Evolutionary conservation across 441 rosid species (phyloP), one percentile per base, ranked within the genome.

Genomic region (Rhodomyrtus psidioides): DNA sequence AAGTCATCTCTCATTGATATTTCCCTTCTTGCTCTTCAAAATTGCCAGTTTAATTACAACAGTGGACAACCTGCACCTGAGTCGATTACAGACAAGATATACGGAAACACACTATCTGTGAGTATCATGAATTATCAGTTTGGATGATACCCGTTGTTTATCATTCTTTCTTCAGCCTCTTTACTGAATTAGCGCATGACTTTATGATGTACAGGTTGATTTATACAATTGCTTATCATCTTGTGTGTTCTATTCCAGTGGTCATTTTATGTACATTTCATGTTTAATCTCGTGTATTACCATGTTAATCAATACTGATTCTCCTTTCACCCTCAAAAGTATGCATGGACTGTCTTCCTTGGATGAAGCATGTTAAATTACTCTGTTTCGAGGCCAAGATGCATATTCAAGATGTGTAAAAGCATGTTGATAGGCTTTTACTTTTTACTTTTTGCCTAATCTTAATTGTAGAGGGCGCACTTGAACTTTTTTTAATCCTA

Each of bases 11-110:
- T 70, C 26, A 24, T 39, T 21, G 51, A 70, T 39, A 39, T 70
- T 70, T 70, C 74, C 81, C 39, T 81, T 83, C 53, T 82, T 81
- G 81, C 60, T 83, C 58, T 55, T 28, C 82, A 86, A 60, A 65
- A 87, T 89, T 91, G 85, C 75, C 93, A 95, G 98, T 97, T 97
- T 89, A 97, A 96, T 83, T 95, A 95, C 95, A 94, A 90, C 94
- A 96, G 99, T 53, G 99, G 98, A 84, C 99, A 96, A 90, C 98
- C 97, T 81, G 99, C 99, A 51, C 99, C 98, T 49, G 99, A 96
- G 86, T 91, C 95, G 81, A 96, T 96, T 89, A 94, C 98, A 3
- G 98, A 95, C 94, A 96, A 96, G 94, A 96, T 97, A 79, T 96
- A 95, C 86, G 99, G 99, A 87, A 96, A 96, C 89, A 96, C 98